A percentile compares a stretch with the other conserved stretches of the same genome.
These are phyloP conservation scores for Apiospora hydei DNA, from an alignment of 2,329 filamentous ascomycete genomes.

Conservation along the genomic window DNA sequence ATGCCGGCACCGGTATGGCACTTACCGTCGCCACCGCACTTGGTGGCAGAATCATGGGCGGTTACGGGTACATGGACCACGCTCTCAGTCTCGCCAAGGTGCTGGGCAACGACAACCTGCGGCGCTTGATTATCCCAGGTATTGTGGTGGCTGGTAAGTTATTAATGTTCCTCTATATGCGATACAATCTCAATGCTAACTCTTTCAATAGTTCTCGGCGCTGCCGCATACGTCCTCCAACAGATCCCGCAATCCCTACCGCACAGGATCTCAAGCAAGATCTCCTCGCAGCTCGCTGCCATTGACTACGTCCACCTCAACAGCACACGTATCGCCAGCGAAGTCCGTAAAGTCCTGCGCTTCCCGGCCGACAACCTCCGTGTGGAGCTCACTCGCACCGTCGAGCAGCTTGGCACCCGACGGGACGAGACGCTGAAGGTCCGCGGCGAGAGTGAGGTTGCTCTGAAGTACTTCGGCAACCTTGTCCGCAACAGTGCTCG, in stretches of 20 bases:
- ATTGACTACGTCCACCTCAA: slow-evolving; percentile 95
- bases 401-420: slow-evolving; percentile 81
- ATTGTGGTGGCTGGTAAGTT: slow-evolving; percentile 78
- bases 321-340: slow-evolving; percentile 80
- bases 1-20: slow-evolving; percentile 92
- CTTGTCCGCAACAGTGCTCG: slow-evolving; percentile 72
- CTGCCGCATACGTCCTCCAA: slow-evolving; percentile 80
- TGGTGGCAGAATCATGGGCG: slow-evolving; percentile 81
- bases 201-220: slow-evolving; percentile 69
- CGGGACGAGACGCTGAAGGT: slow-evolving; percentile 86
- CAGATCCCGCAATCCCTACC: slow-evolving; percentile 91
- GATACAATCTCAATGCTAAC: slow-evolving; percentile 42
- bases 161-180: slow-evolving; percentile 27
- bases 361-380: slow-evolving; percentile 87
- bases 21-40: slow-evolving; percentile 89
- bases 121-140: slow-evolving; percentile 81
- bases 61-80: slow-evolving; percentile 89
- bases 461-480: slow-evolving; percentile 88
- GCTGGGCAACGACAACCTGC: slow-evolving; percentile 80
- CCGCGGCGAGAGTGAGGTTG: slow-evolving; percentile 83
- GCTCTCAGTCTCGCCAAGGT: slow-evolving; percentile 82
- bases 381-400: slow-evolving; percentile 80
- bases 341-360: slow-evolving; percentile 88
- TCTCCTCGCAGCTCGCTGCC: slow-evolving; percentile 78
- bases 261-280: slow-evolving; percentile 82